Base-by-base conservation (phyloP, 306 rosid genomes). In the Inga laurina region DNA sequence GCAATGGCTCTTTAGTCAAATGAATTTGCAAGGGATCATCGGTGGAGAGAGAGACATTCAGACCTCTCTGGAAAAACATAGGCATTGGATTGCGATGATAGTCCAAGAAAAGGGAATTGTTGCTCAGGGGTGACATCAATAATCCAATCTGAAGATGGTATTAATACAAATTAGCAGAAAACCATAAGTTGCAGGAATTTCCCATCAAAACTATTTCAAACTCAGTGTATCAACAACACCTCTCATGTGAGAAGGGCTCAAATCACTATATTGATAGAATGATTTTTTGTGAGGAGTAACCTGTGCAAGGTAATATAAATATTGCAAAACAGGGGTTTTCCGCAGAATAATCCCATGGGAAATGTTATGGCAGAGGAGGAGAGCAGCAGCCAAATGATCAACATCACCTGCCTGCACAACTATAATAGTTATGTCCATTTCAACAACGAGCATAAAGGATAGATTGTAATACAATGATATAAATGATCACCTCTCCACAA, bases 261-360 rank as follows among this genome's bases (percentile, higher is more conserved):
- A 21, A 57, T 64, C 69, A 48, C 32, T 74, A 80, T 32, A 80
- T 65, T 37, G 75, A 72, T 71, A 57, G 81, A 56, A 72, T 21
- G 61, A 54, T 61, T 68, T 73, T 61, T 76, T 34, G 51, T 3
- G 43, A 79, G 74, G 79, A 67, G 82, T 51, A 77, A 94, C 98
- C 98, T 92, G 98, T 19, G 95, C 95, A 79, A 94, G 92, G 84
- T 94, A 94, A 83, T 94, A 92, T 44, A 94, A 78, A 82, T 94
- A 92, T 79, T 94, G 98, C 82, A 94, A 87, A 82, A 91, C 94
- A 54, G 98, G 98, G 72, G 97, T 85, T 81, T 94, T 92, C 62
- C 96, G 89, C 64, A 92, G 88, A 87, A 83, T 92, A 65, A 92
- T 92, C 75, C 98, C 98, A 79, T 94, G 98, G 37, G 97, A 90